Conservation (phyloP, 106 monocot genomes). For the Acanthochlamys bracteata region DNA sequence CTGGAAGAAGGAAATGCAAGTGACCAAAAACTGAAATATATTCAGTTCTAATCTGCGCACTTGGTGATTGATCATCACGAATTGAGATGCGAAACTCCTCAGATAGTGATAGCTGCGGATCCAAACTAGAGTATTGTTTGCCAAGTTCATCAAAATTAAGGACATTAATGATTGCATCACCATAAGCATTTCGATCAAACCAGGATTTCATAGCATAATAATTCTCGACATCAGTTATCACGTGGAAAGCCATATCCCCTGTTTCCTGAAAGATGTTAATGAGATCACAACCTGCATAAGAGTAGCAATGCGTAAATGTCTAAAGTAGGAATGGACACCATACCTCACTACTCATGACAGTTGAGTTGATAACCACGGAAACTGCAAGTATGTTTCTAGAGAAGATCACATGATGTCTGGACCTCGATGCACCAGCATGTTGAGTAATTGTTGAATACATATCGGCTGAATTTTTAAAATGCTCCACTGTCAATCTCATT, state of each 20-base stretch:
- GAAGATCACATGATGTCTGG: constrained; percentile 65
- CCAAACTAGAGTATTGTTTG: constrained; percentile 4
- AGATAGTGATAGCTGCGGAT: constrained; percentile 31
- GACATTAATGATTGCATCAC: constrained; percentile 43
- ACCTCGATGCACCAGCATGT: constrained; percentile 25
- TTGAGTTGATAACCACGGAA: constrained; percentile 79
- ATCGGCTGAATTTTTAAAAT: constrained; percentile 45
- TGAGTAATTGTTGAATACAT: constrained; percentile 7
- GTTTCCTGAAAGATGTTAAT: constrained; percentile 39
- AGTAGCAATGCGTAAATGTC: neutral
- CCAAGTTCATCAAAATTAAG: constrained; percentile 39
- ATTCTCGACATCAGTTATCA: constrained; percentile 69
- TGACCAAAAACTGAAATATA: constrained; percentile 60
- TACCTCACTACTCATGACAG: constrained; percentile 74
- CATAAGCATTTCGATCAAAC: constrained; percentile 52
- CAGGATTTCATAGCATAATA: constrained; percentile 79
- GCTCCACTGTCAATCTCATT: constrained; percentile 90
- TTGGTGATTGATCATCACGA: constrained; percentile 21
- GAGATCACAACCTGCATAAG: neutral
- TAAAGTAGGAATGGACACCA: neutral
- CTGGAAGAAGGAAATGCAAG: constrained; percentile 67
- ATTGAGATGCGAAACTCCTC: constrained; percentile 68
- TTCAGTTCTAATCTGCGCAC: constrained; percentile 29
- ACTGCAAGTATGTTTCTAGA: constrained; percentile 67
- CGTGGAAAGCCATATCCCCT: constrained; percentile 57